Evolutionary conservation across 352 stramenopile species (phyloP).

Genomic region (Phytopythium helicoides): DNA sequence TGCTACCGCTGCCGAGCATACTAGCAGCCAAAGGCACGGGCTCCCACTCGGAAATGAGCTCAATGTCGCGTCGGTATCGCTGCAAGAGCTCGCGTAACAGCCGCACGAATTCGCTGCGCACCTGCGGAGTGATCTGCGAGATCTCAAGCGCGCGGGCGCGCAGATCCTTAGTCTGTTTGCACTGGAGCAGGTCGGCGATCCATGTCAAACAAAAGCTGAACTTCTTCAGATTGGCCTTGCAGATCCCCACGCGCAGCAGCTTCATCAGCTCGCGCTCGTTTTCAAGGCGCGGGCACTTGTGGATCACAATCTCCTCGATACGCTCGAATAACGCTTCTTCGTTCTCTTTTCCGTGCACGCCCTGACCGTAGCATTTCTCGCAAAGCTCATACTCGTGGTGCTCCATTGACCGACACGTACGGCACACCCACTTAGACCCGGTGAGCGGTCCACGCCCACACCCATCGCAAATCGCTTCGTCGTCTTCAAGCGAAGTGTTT

Average conservation of each 20-base stretch:
- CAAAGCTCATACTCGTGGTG: conserved; percentile 59
- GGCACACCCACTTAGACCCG: conserved; percentile 64
- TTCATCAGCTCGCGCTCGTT: conserved; percentile 53
- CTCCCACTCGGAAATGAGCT: conserved; percentile 70
- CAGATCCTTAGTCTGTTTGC: conserved; percentile 60
- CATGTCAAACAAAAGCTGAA: conserved; percentile 81
- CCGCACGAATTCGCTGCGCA: conserved; percentile 66
- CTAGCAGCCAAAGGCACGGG: conserved; percentile 32
- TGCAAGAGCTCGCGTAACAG: conserved; percentile 52
- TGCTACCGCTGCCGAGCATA: conserved; percentile 13
- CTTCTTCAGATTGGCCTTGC: conserved; percentile 81
- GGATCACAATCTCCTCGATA: conserved; percentile 62
- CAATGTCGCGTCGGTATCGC: conserved; percentile 61
- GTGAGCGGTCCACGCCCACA: conserved; percentile 52
- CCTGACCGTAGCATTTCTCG: conserved; percentile 76
- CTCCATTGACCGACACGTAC: conserved; percentile 48
- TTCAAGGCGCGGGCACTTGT: conserved; percentile 49
- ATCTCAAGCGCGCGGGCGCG: conserved; percentile 67
- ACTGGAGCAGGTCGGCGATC: conserved; percentile 71
- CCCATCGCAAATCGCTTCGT: conserved; percentile 62
- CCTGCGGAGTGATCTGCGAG: conserved; percentile 60
- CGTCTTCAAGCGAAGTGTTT: conserved; percentile 33
- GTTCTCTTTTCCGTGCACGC: conserved; percentile 66
- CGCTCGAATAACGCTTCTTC: conserved; percentile 59
- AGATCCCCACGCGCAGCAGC: conserved; percentile 69